phyloP scores from a whole-genome alignment of 2,329 filamentous ascomycete genomes.

The Exophiala phaeomuriformis region DNA sequence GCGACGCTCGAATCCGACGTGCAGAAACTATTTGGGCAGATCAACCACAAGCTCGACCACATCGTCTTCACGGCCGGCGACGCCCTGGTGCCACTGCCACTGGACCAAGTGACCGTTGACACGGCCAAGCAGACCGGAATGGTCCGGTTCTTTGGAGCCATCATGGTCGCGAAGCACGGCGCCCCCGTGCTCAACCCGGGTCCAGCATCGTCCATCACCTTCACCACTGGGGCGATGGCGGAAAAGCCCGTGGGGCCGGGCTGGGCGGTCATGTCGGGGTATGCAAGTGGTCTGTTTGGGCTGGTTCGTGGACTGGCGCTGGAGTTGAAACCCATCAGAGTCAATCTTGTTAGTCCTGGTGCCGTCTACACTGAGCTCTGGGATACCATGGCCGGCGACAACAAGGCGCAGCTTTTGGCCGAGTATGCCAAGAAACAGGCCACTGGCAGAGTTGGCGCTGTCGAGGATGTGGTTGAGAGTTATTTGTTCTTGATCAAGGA shows the following conservation, averaged over 20 bases:
- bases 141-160: constrained; percentile 34
- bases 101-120: constrained; percentile 29
- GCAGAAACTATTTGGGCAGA: constrained; percentile 32
- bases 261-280: constrained; percentile 31
- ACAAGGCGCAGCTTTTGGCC: constrained; percentile 21
- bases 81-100: constrained; percentile 12
- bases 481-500: constrained; percentile 43
- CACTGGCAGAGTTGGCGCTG: constrained; percentile 29
- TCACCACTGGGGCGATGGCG: constrained; percentile 37
- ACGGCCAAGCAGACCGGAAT: constrained; percentile 26
- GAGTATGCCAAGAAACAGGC: constrained; percentile 30
- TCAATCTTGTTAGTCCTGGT: constrained; percentile 39
- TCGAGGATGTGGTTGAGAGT: constrained; percentile 39
- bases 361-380: constrained; percentile 39
- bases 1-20: constrained; percentile 41
- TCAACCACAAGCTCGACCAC: constrained; percentile 39
- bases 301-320: constrained; percentile 36
- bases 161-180: constrained; percentile 38
- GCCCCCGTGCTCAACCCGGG: constrained; percentile 25
- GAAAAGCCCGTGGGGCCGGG: constrained; percentile 32
- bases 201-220: constrained; percentile 33
- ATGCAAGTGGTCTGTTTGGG: constrained; percentile 30
- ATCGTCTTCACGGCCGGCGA: constrained; percentile 48
- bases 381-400: constrained; percentile 24
- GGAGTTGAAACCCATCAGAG: constrained; percentile 38